Evolutionary conservation across 176 grass and related monocot species (phyloP), one percentile per base, ranked within the genome.

Genomic region (Leersia perrieri): DNA sequence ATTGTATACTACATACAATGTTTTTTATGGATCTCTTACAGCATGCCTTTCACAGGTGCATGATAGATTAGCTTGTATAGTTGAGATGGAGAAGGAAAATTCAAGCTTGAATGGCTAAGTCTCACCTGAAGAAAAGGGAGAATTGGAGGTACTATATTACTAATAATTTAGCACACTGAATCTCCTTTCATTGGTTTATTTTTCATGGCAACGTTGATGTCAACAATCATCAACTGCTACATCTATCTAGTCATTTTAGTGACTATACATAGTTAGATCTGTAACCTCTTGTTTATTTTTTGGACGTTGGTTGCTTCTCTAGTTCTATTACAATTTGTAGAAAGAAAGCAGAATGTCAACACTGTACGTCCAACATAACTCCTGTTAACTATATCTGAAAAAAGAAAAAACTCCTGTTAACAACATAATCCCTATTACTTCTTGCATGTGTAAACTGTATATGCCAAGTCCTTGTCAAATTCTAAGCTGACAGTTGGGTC

Each of bases 31-130:
- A 58, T 44, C 23, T 68, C 47, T 44, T 25, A 35, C 15, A 25
- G 32, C 11, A 76, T 79, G 34, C 65, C 47, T 30, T 60, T 73
- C 26, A 18, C 84, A 99, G 96, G 92, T 93, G 44, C 90, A 99
- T 55, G 87, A 93, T 78, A 93, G 96, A 77, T 76, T 99, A 88
- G 87, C 88, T 62, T 70, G 16, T 67, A 84, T 99, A 89, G 87
- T 99, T 84, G 88, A 86, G 77, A 88, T 95, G 90, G 96, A 95
- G 72, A 93, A 87, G 76, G 87, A 91, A 75, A 99, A 90, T 72
- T 77, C 92, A 60, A 85, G 65, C 30, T 68, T 78, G 80, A 97
- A 84, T 84, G 42, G 60, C 32, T 85, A 93, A 65, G 39, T 79
- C 28, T 33, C 0, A 63, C 4, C 9, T 33, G 57, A 71, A 45